phyloP scores from a whole-genome alignment of 2,329 filamentous ascomycete species.

The Cercospora nicotianae region DNA sequence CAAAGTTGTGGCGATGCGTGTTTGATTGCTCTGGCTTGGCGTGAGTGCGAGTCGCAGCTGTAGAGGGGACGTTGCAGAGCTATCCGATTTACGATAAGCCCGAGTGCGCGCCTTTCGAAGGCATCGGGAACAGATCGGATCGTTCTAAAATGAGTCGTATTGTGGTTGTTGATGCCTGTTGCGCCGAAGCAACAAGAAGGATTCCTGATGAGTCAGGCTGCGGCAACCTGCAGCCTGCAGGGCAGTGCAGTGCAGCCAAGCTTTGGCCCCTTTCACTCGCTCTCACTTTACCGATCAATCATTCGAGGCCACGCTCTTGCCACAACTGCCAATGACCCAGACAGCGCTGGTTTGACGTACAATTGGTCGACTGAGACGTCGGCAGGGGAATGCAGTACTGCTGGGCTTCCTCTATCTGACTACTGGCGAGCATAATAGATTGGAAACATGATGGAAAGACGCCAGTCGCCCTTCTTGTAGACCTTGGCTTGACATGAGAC shows the following conservation, averaged over 20 bases:
- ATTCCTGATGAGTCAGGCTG: not conserved
- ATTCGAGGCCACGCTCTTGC: not conserved
- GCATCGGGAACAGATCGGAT: not conserved
- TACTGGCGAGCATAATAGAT: not conserved
- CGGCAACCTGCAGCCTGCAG: not conserved
- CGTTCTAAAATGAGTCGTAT: not conserved
- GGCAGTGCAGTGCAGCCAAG: not conserved
- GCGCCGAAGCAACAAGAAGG: not conserved
- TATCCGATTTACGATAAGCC: not conserved
- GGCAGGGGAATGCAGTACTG: not conserved
- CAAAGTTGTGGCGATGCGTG: not conserved
- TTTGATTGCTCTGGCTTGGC: not conserved
- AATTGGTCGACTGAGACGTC: not conserved
- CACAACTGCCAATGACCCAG: not conserved
- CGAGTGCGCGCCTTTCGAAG: not conserved
- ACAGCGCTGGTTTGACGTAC: not conserved
- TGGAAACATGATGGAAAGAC: not conserved
- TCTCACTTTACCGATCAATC: not conserved
- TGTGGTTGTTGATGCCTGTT: not conserved
- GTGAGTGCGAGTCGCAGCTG: not conserved
- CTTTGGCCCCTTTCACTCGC: not conserved
- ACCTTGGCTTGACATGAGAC: not conserved
- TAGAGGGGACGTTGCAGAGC: not conserved
- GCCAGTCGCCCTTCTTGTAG: not conserved
- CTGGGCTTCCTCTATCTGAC: not conserved